These are phyloP conservation scores for Didymella lethalis DNA, from an alignment of 2,329 filamentous ascomycete species.

Conservation along the genomic window DNA sequence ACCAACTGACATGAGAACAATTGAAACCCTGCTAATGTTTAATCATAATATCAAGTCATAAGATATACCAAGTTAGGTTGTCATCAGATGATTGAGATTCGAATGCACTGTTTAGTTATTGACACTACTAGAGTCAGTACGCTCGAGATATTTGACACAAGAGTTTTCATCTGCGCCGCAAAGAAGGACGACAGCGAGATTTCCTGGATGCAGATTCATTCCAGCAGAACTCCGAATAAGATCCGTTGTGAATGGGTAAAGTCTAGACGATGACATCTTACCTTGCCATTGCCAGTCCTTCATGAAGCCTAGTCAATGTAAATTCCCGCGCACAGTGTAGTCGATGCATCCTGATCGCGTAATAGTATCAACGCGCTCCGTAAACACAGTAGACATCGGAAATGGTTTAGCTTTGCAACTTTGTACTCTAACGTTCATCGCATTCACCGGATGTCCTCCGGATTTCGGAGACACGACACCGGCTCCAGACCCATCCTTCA, in stretches of 20 bases:
- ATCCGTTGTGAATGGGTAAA: neutral
- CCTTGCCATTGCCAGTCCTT: conserved; percentile 74
- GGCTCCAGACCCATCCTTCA: conserved; percentile 19
- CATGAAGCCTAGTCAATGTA: conserved; percentile 76
- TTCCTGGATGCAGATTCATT: neutral
- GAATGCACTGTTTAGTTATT: too few species aligned
- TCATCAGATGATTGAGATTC: too few species aligned
- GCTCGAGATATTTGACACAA: neutral
- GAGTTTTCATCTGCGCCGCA: neutral
- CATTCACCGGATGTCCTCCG: conserved; percentile 8
- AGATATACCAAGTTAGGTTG: too few species aligned
- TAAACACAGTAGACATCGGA: conserved; percentile 48
- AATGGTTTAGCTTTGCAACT: conserved; percentile 26
- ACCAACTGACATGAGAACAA: too few species aligned
- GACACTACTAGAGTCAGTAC: neutral
- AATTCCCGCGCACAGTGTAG: conserved; percentile 67
- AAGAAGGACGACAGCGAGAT: neutral
- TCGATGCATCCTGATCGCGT: conserved; percentile 62
- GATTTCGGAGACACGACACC: conserved; percentile 14
- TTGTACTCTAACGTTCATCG: conserved; percentile 1
- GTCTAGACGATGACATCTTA: conserved; percentile 48
- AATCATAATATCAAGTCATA: too few species aligned
- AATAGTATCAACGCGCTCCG: conserved; percentile 37
- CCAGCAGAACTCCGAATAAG: conserved; percentile 4
- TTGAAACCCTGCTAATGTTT: too few species aligned